Base-by-base conservation (phyloP, 2,329 filamentous ascomycete genomes). In the Colletotrichum limetticola region DNA sequence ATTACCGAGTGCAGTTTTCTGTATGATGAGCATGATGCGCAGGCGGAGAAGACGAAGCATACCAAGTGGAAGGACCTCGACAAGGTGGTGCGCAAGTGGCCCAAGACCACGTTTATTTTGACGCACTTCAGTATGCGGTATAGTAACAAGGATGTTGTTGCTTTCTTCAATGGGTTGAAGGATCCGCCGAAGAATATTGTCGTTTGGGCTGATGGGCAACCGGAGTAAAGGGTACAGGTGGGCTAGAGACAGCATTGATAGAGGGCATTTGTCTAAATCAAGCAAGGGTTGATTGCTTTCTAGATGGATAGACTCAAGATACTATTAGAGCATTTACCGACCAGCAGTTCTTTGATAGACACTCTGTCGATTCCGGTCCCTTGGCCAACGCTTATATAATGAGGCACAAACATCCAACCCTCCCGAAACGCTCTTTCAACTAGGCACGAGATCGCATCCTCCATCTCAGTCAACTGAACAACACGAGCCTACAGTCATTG, bases 1-100 rank as follows among this genome's bases (percentile, higher is more conserved):
- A 84, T 88, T 49, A 86, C 85, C 0, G 86, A 88, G 77, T 87
- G 86, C 76, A 87, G 85, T 68, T 87, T 88, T 73, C 66, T 87
- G 35, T 80, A 79, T 35, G 82, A 85, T 52, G 80, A 83, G 75
- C 86, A 88, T 75, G 77, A 81, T 22, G 77, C 76, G 2, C 85
- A 86, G 78, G 85, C 85, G 1, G 80, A 78, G 11, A 83, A 82
- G 78, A 87, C 86, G 5, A 86, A 85, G 76, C 86, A 87, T 72
- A 87, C 86, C 0, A 76, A 82, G 30, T 88, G 86, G 86, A 75
- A 75, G 16, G 85, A 87, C 55, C 75, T 88, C 57, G 85, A 87
- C 74, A 78, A 76, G 19, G 83, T 87, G 4, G 79, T 87, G 24
- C 77, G 85, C 32, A 80, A 78, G 68, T 86, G 83, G 82, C 81